Percentiles rank a stretch among this genome's conserved stretches.
phyloP scores from a whole-genome alignment of 306 rosid genomes.

The Dryas octopetala region DNA sequence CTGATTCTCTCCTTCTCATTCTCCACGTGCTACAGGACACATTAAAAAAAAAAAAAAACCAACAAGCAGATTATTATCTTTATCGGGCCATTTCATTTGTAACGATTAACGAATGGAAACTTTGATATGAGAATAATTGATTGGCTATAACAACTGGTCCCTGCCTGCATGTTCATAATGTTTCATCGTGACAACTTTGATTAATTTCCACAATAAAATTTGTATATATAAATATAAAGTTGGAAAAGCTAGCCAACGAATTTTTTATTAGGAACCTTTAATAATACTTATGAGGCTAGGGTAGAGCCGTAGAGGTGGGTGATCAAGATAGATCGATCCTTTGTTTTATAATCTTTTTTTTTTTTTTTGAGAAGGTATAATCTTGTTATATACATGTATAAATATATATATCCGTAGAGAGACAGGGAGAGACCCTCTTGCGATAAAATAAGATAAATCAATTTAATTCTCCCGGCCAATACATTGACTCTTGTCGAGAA shows the following conservation, averaged over 20 bases:
- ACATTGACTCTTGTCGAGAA: no score
- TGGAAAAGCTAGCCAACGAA: not conserved
- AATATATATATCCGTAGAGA: no score
- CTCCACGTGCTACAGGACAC: slow-evolving; percentile 16
- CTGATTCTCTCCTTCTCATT: not conserved
- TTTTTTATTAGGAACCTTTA: not conserved
- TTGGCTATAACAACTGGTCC: slow-evolving; percentile 13
- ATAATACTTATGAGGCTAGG: not conserved
- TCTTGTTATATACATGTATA: not conserved
- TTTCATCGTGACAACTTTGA: not conserved
- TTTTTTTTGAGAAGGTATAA: not conserved
- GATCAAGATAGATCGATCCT: not conserved
- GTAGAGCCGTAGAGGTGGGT: not conserved
- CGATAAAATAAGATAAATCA: no score
- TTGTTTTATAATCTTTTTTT: not conserved
- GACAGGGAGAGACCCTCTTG: no score
- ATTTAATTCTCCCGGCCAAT: no score
- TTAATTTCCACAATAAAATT: not conserved
- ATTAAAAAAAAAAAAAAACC: not conserved
- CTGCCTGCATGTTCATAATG: not conserved
- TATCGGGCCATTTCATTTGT: not conserved
- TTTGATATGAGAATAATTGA: slow-evolving; percentile 18
- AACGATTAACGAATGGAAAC: not conserved
- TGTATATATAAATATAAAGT: not conserved
- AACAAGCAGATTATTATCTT: slow-evolving; percentile 13